These are phyloP conservation scores for Boletus edulis DNA, from an alignment of 768 basidiomycete genomes.

Conservation along the genomic window DNA sequence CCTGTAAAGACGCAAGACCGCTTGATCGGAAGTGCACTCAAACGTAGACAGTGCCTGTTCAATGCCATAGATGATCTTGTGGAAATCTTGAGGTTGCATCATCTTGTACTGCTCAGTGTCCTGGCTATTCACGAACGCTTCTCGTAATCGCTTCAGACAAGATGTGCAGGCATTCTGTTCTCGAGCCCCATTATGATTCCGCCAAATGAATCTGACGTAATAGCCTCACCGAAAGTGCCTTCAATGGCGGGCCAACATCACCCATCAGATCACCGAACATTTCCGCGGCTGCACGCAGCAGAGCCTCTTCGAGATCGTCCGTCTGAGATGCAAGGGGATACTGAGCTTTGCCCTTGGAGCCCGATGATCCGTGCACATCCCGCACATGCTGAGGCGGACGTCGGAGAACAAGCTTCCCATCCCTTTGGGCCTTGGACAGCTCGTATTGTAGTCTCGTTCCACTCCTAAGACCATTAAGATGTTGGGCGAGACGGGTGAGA, in stretches of 20 bases:
- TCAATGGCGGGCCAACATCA: conserved; percentile 75
- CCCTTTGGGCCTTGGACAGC: conserved; percentile 57
- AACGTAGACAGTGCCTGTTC: conserved; percentile 70
- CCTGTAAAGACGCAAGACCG: conserved; percentile 73
- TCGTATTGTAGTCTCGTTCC: conserved; percentile 85
- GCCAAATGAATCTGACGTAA: not conserved
- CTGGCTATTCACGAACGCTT: conserved; percentile 53
- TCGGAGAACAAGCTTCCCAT: conserved; percentile 41
- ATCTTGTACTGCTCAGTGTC: conserved; percentile 31
- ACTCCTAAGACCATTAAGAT: conserved; percentile 84
- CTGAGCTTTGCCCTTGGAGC: conserved; percentile 18
- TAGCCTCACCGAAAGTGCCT: conserved; percentile 61
- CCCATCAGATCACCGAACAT: conserved; percentile 80
- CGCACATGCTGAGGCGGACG: conserved; percentile 8
- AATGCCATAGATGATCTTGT: conserved; percentile 60
- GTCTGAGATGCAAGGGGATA: conserved; percentile 36
- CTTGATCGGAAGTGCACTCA: conserved; percentile 82
- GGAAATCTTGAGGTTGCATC: conserved; percentile 58
- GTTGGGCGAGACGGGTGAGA: conserved; percentile 89
- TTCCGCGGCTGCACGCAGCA: conserved; percentile 53
- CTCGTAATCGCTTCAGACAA: conserved; percentile 61
- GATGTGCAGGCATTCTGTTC: conserved; percentile 56
- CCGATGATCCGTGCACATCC: conserved; percentile 17
- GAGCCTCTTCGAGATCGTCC: conserved; percentile 41
- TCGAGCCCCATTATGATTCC: not conserved